Conservation (phyloP, 129 eudicot species). For the Arctium lappa region DNA sequence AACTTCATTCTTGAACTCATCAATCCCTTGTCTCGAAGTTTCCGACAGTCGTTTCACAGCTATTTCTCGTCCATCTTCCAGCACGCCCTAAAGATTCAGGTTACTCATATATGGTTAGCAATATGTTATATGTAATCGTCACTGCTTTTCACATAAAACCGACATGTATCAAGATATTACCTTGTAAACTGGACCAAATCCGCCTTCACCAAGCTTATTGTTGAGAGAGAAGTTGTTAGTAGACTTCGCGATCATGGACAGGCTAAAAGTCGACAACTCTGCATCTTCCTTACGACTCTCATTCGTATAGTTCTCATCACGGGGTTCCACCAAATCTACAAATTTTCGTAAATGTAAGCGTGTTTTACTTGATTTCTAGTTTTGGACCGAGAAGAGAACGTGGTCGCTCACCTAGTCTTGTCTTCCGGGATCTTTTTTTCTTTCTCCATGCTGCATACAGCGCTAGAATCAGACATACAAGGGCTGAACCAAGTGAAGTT, state of each 20-base stretch:
- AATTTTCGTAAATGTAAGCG: background rate
- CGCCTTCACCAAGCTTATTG: conserved; percentile 35
- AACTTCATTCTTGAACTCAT: conserved; percentile 34
- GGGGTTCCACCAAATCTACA: background rate
- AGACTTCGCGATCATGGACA: conserved; percentile 9
- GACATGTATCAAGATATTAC: background rate
- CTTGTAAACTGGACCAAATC: conserved; percentile 40
- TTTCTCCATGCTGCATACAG: conserved; percentile 12
- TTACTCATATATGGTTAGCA: background rate
- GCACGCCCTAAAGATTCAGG: conserved; percentile 12
- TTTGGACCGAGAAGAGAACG: background rate
- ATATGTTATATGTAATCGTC: background rate
- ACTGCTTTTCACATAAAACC: background rate
- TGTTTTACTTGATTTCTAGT: background rate
- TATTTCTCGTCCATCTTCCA: conserved; percentile 26
- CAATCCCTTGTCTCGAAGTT: conserved; percentile 27
- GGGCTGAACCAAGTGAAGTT: background rate
- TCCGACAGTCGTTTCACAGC: conserved; percentile 29
- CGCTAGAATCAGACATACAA: conserved; percentile 21
- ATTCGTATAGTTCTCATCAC: background rate
- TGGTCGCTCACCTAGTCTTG: conserved; percentile 5
- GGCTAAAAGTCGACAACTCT: conserved; percentile 21
- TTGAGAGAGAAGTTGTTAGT: conserved; percentile 21
- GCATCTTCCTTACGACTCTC: conserved; percentile 9
- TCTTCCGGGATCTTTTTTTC: conserved; percentile 14